Evolutionary conservation across 2,329 filamentous ascomycete genomes (phyloP), one percentile per base, ranked within the genome.

Genomic region (Didymella glomerata): DNA sequence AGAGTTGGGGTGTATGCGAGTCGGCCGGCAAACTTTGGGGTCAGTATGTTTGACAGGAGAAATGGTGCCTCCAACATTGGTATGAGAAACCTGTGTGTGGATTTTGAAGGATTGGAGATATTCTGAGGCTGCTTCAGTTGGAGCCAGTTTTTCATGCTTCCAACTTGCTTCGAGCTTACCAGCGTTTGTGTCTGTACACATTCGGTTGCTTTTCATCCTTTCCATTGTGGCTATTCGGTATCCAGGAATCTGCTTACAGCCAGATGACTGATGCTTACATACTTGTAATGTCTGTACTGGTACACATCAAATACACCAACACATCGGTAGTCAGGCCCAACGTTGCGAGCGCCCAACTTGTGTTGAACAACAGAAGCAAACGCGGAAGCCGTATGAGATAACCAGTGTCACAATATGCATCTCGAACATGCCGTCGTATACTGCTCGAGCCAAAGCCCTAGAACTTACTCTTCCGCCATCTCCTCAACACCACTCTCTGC

Each of bases 1-100:
- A 79, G 84, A 64, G 83, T 87, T 24, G 85, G 85, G 2, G 84
- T 85, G 38, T 87, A 87, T 76, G 85, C 84, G 25, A 83, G 80
- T 68, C 78, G 85, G 27, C 85, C 85, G 4, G 81, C 82, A 44
- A 83, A 80, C 66, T 76, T 85, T 60, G 74, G 74, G 8, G 58
- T 71, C 10, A 76, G 67, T 38, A 58, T 74, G 51, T 77, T 71
- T 58, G 75, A 77, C 36, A 47, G 68, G n/a, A 66, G 71, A 48
- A 62, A 73, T 38, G 74, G 69, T 6, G 67, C 67, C 3, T 49
- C 59, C 3, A 66, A 68, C 49, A 60, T 54, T 9, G 71, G 67
- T 10, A 69, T 73, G 41, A 64, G 76, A 59, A 76, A 77, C 63
- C 47, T 79, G 34, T 73, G 74, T 44, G 77, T 79, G 3, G 74